Evolutionary conservation across 441 rosid genomes (phyloP), one percentile per base, ranked within the genome.

Genomic region (Pelargonium exstipulatum): DNA sequence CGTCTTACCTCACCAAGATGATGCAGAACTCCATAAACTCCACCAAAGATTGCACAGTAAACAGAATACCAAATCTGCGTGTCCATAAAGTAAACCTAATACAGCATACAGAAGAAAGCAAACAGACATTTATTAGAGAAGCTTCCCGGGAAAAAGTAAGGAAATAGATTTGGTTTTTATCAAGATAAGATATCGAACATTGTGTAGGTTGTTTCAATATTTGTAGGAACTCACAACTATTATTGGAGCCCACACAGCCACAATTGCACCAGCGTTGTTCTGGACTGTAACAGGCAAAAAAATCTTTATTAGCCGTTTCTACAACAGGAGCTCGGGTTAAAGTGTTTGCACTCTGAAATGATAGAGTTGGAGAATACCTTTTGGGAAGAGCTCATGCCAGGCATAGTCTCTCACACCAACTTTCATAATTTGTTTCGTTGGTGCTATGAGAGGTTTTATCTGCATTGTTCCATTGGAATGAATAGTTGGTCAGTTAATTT

Each of bases 31-130:
- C 99, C 99, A 76, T 92, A 92, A 76, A 95, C 73, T 71, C 99
- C 99, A 70, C 99, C 97, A 71, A 86, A 88, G 55, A 95, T 82
- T 10, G 95, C 83, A 77, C 97, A 89, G 82, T 86, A 95, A 71
- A 95, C 99, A 77, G 98, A 95, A 86, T 95, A 95, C 99, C 99
- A 95, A 37, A 95, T 95, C 76, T 95, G 99, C 35, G 97, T 84
- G 78, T 95, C 99, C 99, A 95, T 95, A 79, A 95, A 95, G 79
- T 92, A 95, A 72, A 95, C 99, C 98, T 95, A 76, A 70, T 6
- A 58, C 32, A 58, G 29, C 62, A 58, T 58, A 58, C 72, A 77
- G 69, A 78, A 76, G 65, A 57, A 48, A 69, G 12, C 17, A 74
- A 40, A 68, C 9, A 46, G 70, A 62, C 57, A 18, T 12, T 64